A percentile compares a stretch with the other conserved stretches of the same genome.
These are phyloP conservation scores for Umbellularia californica DNA, from an alignment of 164 flowering plant genomes.

Conservation along the genomic window DNA sequence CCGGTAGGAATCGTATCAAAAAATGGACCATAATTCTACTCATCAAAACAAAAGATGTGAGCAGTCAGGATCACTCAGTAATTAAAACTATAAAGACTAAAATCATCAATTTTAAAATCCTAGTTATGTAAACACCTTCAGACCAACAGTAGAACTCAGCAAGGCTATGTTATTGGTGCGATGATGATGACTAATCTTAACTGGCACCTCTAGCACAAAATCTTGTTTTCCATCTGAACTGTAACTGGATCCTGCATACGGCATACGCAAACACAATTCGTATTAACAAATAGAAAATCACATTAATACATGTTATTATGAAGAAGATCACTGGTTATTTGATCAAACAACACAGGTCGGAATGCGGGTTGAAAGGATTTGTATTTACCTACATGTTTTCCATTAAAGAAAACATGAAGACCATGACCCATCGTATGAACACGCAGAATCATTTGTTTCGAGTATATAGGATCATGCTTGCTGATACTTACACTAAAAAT, in stretches of 20 bases:
- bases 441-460: slow-evolving; percentile 33
- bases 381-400: slow-evolving; percentile 38
- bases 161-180: slow-evolving; percentile 44
- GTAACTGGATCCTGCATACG: slow-evolving; percentile 41
- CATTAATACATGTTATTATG: neutral
- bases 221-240: slow-evolving; percentile 7
- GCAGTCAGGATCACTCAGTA: neutral
- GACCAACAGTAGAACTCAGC: slow-evolving; percentile 57
- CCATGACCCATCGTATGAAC: slow-evolving; percentile 58
- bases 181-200: slow-evolving; percentile 20
- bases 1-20: slow-evolving; percentile 39
- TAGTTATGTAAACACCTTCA: slow-evolving; percentile 27
- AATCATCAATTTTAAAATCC: neutral
- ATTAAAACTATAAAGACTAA: too few species aligned
- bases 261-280: neutral
- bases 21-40: slow-evolving; percentile 49
- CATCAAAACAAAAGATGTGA: neutral
- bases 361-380: neutral
- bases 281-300: neutral
- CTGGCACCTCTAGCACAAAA: slow-evolving; percentile 26
- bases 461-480: slow-evolving; percentile 28
- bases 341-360: neutral
- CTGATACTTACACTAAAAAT: slow-evolving; percentile 25
- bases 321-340: neutral
- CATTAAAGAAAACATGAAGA: slow-evolving; percentile 63